Evolutionary conservation across 208 protist species (phyloP).

Genomic region (Angomonas ambiguus): DNA sequence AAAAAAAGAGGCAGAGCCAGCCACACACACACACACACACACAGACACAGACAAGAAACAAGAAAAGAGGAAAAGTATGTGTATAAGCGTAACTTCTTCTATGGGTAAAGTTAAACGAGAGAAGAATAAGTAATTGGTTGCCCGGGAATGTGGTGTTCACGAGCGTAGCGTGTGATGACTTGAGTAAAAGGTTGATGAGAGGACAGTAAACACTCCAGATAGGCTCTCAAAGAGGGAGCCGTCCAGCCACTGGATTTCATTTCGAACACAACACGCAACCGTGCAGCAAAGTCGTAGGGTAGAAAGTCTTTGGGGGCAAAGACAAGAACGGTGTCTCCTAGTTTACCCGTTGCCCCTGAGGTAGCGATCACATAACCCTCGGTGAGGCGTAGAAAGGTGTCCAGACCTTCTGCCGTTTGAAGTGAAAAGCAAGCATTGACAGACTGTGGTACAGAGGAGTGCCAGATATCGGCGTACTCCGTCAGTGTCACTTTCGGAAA

Average conservation of each 20-base stretch:
- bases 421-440: neutral
- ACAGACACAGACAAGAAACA: conserved; percentile 3
- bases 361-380: conserved; percentile 30
- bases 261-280: conserved; percentile 51
- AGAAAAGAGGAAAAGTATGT: neutral
- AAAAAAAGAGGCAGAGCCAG: conserved; percentile 12
- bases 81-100: too few relatives aligned
- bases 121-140: conserved; percentile 47
- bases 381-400: conserved; percentile 27
- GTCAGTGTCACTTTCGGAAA: too few relatives aligned
- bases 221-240: conserved; percentile 34
- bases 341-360: conserved; percentile 4
- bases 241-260: conserved; percentile 42
- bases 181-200: conserved; percentile 45
- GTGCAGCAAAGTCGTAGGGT: conserved; percentile 24
- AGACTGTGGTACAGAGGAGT: neutral
- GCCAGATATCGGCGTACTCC: neutral
- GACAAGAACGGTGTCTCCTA: conserved; percentile 20
- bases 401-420: neutral
- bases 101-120: conserved; percentile 27
- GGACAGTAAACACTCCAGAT: conserved; percentile 48
- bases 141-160: conserved; percentile 61
- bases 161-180: conserved; percentile 43
- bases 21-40: neutral
- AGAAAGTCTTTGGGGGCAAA: conserved; percentile 51